Evolutionary conservation across 1,284 basidiomycete species (phyloP).

Genomic region (Hortiboletus rubellus): DNA sequence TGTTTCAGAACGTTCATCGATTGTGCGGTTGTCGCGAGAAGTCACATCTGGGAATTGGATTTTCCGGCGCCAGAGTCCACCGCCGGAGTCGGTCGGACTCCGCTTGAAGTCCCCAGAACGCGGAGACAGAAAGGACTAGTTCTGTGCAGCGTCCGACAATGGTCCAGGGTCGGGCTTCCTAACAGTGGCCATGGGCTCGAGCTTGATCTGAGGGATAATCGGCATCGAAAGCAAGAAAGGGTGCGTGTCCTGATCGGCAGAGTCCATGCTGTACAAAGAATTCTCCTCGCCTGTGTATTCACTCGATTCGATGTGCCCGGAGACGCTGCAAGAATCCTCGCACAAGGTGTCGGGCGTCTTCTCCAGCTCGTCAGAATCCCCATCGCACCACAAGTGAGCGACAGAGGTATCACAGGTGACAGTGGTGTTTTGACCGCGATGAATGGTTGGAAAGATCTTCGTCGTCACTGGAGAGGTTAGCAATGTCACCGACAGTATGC

Average conservation of each 20-base stretch:
- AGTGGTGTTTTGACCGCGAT: background rate
- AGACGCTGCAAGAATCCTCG: background rate
- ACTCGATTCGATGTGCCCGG: background rate
- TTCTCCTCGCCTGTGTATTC: slow-evolving; percentile 12
- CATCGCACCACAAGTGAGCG: background rate
- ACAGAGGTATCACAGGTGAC: background rate
- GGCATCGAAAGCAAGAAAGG: slow-evolving; percentile 30
- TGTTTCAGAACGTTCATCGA: too few relatives aligned
- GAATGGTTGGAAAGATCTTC: background rate
- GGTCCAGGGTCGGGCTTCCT: slow-evolving; percentile 11
- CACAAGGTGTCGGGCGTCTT: background rate
- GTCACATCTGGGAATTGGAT: too few relatives aligned
- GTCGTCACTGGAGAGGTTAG: slow-evolving; percentile 2
- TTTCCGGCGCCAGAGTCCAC: too few relatives aligned
- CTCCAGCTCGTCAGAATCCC: background rate
- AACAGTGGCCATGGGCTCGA: slow-evolving; percentile 31
- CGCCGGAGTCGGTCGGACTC: too few relatives aligned
- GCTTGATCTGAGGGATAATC: slow-evolving; percentile 28
- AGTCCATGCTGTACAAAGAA: slow-evolving; percentile 31
- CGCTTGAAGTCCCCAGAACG: background rate
- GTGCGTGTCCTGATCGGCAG: slow-evolving; percentile 29
- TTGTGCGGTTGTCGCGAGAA: too few relatives aligned
- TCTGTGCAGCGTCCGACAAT: background rate
- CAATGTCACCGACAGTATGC: slow-evolving; percentile 17
- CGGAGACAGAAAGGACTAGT: slow-evolving; percentile 20